Conservation (phyloP, 2,329 filamentous ascomycete species). For the Whalleya microplaca region DNA sequence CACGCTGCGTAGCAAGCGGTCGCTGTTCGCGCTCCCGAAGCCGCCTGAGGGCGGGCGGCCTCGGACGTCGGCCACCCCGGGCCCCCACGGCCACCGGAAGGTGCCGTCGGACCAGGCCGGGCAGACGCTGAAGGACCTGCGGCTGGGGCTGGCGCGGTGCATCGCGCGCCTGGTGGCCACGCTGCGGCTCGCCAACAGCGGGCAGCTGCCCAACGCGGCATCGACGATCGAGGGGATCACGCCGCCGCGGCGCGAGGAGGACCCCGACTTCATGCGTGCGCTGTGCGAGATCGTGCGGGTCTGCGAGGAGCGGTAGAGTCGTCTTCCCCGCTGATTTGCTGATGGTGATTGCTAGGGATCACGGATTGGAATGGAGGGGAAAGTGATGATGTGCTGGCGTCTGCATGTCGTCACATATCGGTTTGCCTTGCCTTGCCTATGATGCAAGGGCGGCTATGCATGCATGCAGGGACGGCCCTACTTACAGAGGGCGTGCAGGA, state of each 20-base stretch:
- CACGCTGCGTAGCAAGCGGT: slow-evolving; percentile 25
- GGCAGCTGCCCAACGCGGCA: not conserved
- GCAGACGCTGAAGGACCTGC: slow-evolving; percentile 43
- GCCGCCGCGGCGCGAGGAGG: slow-evolving; percentile 31
- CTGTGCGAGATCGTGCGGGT: slow-evolving; percentile 48
- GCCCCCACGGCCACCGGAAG: slow-evolving; percentile 6
- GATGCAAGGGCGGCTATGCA: not conserved
- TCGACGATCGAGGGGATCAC: slow-evolving; percentile 8
- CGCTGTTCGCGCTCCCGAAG: slow-evolving; percentile 17
- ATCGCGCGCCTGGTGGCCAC: slow-evolving; percentile 56
- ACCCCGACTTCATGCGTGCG: slow-evolving; percentile 44
- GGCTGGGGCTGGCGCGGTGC: slow-evolving; percentile 54
- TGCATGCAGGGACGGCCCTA: not conserved
- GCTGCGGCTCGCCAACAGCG: slow-evolving; percentile 37
- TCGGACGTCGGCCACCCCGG: slow-evolving; percentile 22
- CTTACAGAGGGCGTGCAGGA: not conserved
- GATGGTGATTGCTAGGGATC: no score
- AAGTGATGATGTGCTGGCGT: no score
- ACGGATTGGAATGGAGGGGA: no score
- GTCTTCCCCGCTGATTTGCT: no score
- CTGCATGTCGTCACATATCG: not conserved
- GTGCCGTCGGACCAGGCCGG: slow-evolving; percentile 19
- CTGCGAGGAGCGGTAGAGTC: slow-evolving; percentile 39
- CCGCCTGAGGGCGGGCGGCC: slow-evolving; percentile 15
- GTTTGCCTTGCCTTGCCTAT: no score